Evolutionary conservation across 495 filamentous ascomycete species (phyloP).

Genomic region (Pyronema omphalodes): DNA sequence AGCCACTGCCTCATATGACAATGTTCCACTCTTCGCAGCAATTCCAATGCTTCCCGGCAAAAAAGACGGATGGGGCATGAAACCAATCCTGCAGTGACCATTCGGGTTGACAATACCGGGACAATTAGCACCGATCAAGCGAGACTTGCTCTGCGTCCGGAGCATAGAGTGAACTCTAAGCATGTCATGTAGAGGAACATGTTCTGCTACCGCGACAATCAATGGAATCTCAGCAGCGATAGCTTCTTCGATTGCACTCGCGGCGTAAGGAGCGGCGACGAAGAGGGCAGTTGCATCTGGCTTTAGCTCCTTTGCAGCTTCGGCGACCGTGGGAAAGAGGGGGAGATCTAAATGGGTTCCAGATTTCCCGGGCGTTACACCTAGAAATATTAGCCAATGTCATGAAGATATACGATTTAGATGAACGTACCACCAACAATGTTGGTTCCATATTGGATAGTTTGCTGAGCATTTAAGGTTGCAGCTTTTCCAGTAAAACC

Average conservation of each 20-base stretch:
- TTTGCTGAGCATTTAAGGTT: slow-evolving; percentile 67
- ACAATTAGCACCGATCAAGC: slow-evolving; percentile 70
- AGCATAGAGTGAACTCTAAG: slow-evolving; percentile 57
- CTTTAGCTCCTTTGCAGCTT: slow-evolving; percentile 53
- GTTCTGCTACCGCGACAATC: slow-evolving; percentile 78
- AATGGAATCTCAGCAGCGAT: slow-evolving; percentile 77
- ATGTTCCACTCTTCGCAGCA: slow-evolving; percentile 69
- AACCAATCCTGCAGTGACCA: slow-evolving; percentile 67
- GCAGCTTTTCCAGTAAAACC: slow-evolving; percentile 68
- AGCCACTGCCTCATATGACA: slow-evolving; percentile 77
- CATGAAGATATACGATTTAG: neutral
- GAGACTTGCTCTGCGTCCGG: slow-evolving; percentile 58
- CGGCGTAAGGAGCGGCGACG: slow-evolving; percentile 61
- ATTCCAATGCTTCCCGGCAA: slow-evolving; percentile 59
- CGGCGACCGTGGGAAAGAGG: slow-evolving; percentile 52
- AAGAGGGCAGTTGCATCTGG: slow-evolving; percentile 78
- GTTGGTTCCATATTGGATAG: slow-evolving; percentile 67
- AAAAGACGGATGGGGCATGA: slow-evolving; percentile 67
- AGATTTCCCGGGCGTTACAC: slow-evolving; percentile 53
- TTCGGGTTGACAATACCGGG: slow-evolving; percentile 76
- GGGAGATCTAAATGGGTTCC: slow-evolving; percentile 69
- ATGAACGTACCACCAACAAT: slow-evolving; percentile 51
- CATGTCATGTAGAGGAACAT: slow-evolving; percentile 81
- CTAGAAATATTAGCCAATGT: neutral
- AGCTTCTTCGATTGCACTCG: slow-evolving; percentile 67